Base-by-base conservation (phyloP, 345 rosid genomes). In the Euphorbia lathyris region DNA sequence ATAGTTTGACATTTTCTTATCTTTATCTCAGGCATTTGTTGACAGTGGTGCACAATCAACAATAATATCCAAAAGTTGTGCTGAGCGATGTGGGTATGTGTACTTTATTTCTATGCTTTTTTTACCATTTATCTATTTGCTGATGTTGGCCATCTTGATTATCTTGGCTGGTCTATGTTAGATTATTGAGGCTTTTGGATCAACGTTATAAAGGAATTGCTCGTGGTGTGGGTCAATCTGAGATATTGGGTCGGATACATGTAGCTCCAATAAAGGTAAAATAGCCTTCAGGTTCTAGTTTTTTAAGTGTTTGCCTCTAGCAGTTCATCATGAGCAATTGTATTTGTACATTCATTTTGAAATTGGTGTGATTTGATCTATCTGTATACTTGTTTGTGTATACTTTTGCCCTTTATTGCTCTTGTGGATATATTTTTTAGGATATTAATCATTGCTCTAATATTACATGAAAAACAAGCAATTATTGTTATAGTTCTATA, bases 31-130 rank as follows among this genome's bases (percentile, higher is more conserved):
- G 99, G 99, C 98, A 67, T 95, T 95, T 59, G 96, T 95, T 79
- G 98, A 95, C 81, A 92, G 98, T 76, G 97, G 99, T 75, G 99
- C 99, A 48, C 97, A 95, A 78, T 92, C 99, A 2, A 95, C 99
- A 48, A 95, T 95, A 72, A 95, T 95, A 79, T 95, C 99, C 76
- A 92, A 90, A 88, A 90, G 86, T 77, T 95, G 99, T 84, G 99
- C 98, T 22, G 97, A 95, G 83, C 89, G 85, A 68, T 90, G 89
- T 67, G 97, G 97, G 99, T 95, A 83, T 76, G 84, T 83, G 13
- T 66, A 26, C 13, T 53, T 17, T 56, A 4, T 12, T 22, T 74
- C 38, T 16, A 38, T n/a, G n/a, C 51, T 45, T 6, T 55, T 56
- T 55, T 63, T 34, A 38, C 16, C 42, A 26, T 65, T n/a, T 16